Evolutionary conservation across 2,329 filamentous ascomycete genomes (phyloP), one percentile per base, ranked within the genome.

Genomic region (Aspergillus viridinutans): DNA sequence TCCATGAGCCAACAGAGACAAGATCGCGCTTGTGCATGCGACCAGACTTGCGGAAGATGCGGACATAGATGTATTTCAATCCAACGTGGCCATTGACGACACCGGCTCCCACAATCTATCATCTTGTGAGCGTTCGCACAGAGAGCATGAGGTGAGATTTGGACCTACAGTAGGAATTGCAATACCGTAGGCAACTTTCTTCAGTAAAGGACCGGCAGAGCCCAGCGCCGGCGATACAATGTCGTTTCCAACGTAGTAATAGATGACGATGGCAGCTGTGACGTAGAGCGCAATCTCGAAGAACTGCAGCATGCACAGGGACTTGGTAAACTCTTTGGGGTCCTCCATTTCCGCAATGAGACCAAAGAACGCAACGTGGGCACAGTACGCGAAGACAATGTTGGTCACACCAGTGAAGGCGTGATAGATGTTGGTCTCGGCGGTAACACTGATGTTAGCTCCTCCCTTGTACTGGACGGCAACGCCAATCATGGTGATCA

Each of bases 381-480:
- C 85, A 72, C 84, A 79, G 75, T 87, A 90, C 49, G 88, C 87
- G 58, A 90, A 85, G 56, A 89, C 79, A 56, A 90, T 90, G 73
- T 89, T 89, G 63, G 78, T 81, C 53, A 88, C 79, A n/a, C 83
- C 81, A 43, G 83, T 79, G 66, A 88, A 86, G 20, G 77, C 83
- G 40, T 81, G 77, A 49, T 77, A 75, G 50, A 88, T 76, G 40
- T 71, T 74, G 1, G 81, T 68, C 2, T 77, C 68, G 25, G 72
- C 66, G 4, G 75, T 74, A 26, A 74, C 69, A 25, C 72, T 63
- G 48, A 78, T 68, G 28, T 68, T 69, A 10, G 63, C 64, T 26
- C 65, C 66, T 49, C 75, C 72, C 14, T 76, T 76, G 52, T 76
- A 76, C 49, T 74, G 67, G 42, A 88, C 73, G 6, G 84, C 85